Conservation (phyloP, 805 yeast species). For the Cyberlindnera petersonii region DNA sequence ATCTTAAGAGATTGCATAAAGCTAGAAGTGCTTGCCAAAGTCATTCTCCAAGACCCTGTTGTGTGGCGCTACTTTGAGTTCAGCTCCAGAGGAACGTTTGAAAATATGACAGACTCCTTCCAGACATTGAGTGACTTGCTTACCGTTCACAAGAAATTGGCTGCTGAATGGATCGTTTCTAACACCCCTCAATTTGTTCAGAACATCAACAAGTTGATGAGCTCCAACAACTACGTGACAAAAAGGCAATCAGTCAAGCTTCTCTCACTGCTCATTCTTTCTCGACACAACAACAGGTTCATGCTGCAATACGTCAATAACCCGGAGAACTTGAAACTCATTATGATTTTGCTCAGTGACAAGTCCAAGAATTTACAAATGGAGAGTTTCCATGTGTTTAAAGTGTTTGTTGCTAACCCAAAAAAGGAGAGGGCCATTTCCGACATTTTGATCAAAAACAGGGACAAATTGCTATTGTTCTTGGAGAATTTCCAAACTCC, state of each 20-base stretch:
- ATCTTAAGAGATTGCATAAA: constrained; percentile 84
- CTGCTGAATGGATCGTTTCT: constrained; percentile 59
- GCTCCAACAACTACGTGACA: constrained; percentile 82
- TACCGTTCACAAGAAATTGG: constrained; percentile 63
- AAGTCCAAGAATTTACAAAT: constrained; percentile 83
- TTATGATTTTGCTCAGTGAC: constrained; percentile 84
- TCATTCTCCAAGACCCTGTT: constrained; percentile 52
- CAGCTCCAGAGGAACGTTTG: constrained; percentile 74
- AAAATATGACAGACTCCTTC: constrained; percentile 86
- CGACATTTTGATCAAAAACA: constrained; percentile 81
- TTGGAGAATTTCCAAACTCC: constrained; percentile 61
- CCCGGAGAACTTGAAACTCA: constrained; percentile 76
- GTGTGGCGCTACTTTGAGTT: constrained; percentile 85
- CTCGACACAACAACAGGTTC: constrained; percentile 64
- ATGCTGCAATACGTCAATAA: constrained; percentile 77
- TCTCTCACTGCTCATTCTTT: constrained; percentile 65
- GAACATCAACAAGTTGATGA: constrained; percentile 64
- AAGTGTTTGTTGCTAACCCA: constrained; percentile 95
- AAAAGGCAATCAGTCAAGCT: constrained; percentile 85
- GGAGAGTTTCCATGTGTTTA: constrained; percentile 91
- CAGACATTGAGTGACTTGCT: constrained; percentile 69
- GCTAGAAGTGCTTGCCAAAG: constrained; percentile 63
- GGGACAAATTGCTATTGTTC: constrained; percentile 68
- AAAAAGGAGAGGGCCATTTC: constrained; percentile 73
- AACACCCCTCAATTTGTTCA: constrained; percentile 57